Evolutionary conservation across 2,329 filamentous ascomycete species (phyloP).

Genomic region (Neofusicoccum sp.): DNA sequence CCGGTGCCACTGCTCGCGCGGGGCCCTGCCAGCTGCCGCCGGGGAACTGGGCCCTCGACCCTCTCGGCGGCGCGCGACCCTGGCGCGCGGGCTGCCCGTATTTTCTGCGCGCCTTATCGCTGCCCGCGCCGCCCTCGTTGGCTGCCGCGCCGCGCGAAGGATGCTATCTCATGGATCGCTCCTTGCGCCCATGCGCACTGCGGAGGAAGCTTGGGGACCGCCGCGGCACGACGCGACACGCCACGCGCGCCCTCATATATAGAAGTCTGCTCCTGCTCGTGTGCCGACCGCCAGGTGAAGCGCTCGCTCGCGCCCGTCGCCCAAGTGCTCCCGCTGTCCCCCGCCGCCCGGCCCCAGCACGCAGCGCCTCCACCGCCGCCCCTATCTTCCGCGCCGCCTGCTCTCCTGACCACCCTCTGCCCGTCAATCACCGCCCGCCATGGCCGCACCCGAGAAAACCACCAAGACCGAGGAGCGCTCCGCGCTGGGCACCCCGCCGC

Average conservation of each 20-base stretch:
- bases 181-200: slow-evolving; percentile 13
- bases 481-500: slow-evolving; percentile 24
- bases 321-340: not conserved
- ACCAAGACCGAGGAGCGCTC: slow-evolving; percentile 31
- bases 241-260: slow-evolving; percentile 12
- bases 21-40: not conserved
- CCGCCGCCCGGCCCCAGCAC: not conserved
- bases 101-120: not conserved
- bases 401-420: not conserved
- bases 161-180: not conserved
- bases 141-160: not conserved
- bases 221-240: slow-evolving; percentile 6
- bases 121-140: not conserved
- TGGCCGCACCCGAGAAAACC: slow-evolving; percentile 27
- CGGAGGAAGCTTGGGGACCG: slow-evolving; percentile 9
- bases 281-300: not conserved
- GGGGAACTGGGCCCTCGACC: not conserved
- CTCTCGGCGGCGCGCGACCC: not conserved
- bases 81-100: not conserved
- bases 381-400: no score
- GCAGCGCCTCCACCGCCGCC: not conserved
- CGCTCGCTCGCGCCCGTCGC: not conserved
- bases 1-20: not conserved
- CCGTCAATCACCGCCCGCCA: slow-evolving; percentile 23
- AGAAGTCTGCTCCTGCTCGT: slow-evolving; percentile 13